Evolutionary conservation across 768 basidiomycete species (phyloP).

Genomic region (Naganishia randhawae): DNA sequence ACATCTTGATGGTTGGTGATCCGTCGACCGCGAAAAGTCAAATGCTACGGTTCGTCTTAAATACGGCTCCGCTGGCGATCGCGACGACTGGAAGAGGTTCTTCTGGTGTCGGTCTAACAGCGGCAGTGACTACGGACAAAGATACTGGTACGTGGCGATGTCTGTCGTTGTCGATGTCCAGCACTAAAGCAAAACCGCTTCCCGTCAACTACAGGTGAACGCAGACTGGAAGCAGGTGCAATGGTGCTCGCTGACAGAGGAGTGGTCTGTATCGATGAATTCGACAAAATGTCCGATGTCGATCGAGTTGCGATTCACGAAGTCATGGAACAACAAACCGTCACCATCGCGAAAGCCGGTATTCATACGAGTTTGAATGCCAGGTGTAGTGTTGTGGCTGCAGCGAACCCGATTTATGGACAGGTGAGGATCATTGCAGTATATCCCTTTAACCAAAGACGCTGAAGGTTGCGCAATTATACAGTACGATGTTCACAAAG

Average conservation of each 20-base stretch:
- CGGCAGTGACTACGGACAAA: conserved; percentile 95
- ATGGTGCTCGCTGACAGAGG: conserved; percentile 99
- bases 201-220: conserved; percentile 61
- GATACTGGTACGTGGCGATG: conserved; percentile 67
- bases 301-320: conserved; percentile 99
- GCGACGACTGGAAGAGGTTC: conserved; percentile 96
- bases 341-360: conserved; percentile 98
- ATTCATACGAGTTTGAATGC: conserved; percentile 98
- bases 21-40: conserved; percentile 98
- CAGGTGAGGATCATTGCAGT: conserved; percentile 59
- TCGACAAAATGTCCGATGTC: conserved; percentile 99
- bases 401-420: conserved; percentile 97
- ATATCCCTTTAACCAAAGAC: background rate
- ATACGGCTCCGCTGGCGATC: conserved; percentile 93
- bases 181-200: background rate
- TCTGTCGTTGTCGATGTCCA: too few relatives aligned
- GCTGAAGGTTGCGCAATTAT: background rate
- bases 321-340: conserved; percentile 99
- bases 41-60: conserved; percentile 88
- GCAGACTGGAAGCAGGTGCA: conserved; percentile 93
- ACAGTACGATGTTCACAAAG: conserved; percentile 98
- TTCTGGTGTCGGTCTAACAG: conserved; percentile 98
- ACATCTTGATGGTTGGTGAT: conserved; percentile 98
- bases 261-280: conserved; percentile 98
- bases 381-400: conserved; percentile 93